phyloP scores from a whole-genome alignment of 2,329 filamentous ascomycete genomes.

The Talaromyces albobiverticillius region DNA sequence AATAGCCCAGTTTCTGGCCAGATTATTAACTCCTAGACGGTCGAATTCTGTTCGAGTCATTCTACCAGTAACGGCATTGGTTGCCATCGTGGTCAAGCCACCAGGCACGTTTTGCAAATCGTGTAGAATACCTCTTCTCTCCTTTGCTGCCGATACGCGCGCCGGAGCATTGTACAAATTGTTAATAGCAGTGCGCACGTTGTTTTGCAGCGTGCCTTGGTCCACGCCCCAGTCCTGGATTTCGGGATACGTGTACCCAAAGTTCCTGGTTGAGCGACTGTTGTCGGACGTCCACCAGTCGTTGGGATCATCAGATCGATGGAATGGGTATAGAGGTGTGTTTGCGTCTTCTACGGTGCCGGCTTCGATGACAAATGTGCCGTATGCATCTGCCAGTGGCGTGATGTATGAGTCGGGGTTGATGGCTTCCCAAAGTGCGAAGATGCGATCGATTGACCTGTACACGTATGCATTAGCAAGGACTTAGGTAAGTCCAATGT shows the following conservation, averaged over 20 bases:
- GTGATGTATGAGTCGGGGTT: conserved; percentile 66
- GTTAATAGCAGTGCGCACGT: conserved; percentile 57
- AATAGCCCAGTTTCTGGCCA: conserved; percentile 59
- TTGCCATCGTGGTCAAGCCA: not conserved
- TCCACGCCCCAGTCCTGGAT: conserved; percentile 44
- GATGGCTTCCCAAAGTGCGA: conserved; percentile 74
- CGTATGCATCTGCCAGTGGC: conserved; percentile 53
- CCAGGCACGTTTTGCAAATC: not conserved
- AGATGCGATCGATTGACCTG: conserved; percentile 69
- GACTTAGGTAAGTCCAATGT: not conserved
- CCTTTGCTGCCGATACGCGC: not conserved
- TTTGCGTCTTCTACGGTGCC: conserved; percentile 56
- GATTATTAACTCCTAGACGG: conserved; percentile 27
- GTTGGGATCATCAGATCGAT: conserved; percentile 44
- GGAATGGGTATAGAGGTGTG: conserved; percentile 66
- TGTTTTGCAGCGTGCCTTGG: conserved; percentile 33
- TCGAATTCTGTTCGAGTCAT: conserved; percentile 16
- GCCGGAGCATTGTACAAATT: conserved; percentile 51
- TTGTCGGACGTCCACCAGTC: conserved; percentile 67
- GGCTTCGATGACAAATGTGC: conserved; percentile 59
- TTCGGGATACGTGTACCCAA: conserved; percentile 76
- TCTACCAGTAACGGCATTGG: conserved; percentile 11
- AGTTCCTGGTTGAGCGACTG: conserved; percentile 56
- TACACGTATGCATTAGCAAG: not conserved
- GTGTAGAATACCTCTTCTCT: not conserved